Conservation (phyloP, 345 rosid genomes). For the Tarenaya hassleriana region DNA sequence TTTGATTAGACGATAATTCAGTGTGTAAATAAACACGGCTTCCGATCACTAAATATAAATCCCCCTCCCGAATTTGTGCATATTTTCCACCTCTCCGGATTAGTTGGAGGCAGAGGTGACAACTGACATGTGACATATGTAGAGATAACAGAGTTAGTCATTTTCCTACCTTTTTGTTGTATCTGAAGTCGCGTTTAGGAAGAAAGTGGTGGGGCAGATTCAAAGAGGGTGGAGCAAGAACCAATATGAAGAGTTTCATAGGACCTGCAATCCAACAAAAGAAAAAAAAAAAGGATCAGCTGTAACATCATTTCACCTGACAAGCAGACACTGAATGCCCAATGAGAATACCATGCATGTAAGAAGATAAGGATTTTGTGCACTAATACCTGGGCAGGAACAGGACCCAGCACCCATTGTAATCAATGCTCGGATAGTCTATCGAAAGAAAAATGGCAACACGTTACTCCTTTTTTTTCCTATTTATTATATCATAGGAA, state of each 20-base stretch:
- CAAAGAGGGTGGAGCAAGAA: conserved; percentile 67
- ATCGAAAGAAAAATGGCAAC: conserved; percentile 13
- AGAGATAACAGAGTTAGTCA: background rate
- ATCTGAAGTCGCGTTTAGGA: conserved; percentile 90
- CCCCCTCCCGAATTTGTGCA: conserved; percentile 3
- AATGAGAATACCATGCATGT: background rate
- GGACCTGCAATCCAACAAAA: conserved; percentile 41
- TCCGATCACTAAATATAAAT: background rate
- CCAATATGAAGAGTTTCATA: conserved; percentile 67
- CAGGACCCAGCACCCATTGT: conserved; percentile 73
- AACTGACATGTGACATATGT: background rate
- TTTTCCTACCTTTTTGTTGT: conserved; percentile 59
- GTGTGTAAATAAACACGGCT: too few species aligned
- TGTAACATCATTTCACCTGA: background rate
- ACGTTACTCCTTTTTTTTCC: background rate
- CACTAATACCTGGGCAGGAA: conserved; percentile 59
- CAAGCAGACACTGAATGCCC: too few species aligned
- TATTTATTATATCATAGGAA: background rate
- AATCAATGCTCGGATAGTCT: conserved; percentile 76
- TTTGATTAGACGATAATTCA: too few species aligned
- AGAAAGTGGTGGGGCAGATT: conserved; percentile 76
- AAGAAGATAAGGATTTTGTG: conserved; percentile 6
- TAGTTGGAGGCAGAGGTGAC: too few species aligned
- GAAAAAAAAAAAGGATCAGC: background rate
- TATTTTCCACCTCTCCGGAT: background rate